phyloP scores from a whole-genome alignment of 2,329 filamentous ascomycete species.

The Alternaria hordeiaustralica region DNA sequence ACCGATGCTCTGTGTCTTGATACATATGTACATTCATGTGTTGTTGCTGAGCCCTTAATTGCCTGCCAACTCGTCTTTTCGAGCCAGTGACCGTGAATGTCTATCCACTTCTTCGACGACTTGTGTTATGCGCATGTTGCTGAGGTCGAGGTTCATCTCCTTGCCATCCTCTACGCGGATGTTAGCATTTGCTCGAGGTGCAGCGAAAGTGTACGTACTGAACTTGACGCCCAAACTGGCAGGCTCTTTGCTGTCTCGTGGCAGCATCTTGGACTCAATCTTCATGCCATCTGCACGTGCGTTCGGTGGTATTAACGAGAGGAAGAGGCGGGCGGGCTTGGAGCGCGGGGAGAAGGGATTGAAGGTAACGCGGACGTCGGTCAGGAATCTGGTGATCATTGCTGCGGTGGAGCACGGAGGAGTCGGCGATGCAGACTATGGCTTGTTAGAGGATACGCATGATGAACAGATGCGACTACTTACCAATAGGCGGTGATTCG shows the following conservation, averaged over 20 bases:
- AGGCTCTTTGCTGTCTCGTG: slow-evolving; percentile 70
- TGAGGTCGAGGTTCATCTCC: slow-evolving; percentile 81
- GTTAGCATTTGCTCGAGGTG: slow-evolving; percentile 19
- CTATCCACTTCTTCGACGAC: slow-evolving; percentile 88
- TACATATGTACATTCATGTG: slow-evolving; percentile 5
- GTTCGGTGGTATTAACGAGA: slow-evolving; percentile 80
- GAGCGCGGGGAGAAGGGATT: slow-evolving; percentile 85
- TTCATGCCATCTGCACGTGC: slow-evolving; percentile 76
- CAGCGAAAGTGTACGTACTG: slow-evolving; percentile 63
- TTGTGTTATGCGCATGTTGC: slow-evolving; percentile 82
- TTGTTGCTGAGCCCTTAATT: slow-evolving; percentile 29
- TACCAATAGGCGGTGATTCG: neutral
- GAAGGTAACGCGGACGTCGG: slow-evolving; percentile 84
- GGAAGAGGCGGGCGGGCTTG: slow-evolving; percentile 85
- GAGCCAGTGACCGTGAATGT: slow-evolving; percentile 81
- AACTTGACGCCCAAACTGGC: slow-evolving; percentile 81
- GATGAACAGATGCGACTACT: neutral
- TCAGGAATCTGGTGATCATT: slow-evolving; percentile 89
- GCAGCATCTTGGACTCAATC: slow-evolving; percentile 78
- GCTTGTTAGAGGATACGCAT: neutral
- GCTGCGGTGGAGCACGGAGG: slow-evolving; percentile 26
- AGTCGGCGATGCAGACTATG: neutral
- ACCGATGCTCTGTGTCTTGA: slow-evolving; percentile 23
- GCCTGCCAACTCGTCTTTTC: slow-evolving; percentile 77
- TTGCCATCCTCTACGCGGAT: slow-evolving; percentile 80